Percentiles rank a stretch among this genome's conserved stretches.
phyloP scores from a whole-genome alignment of 2,329 filamentous ascomycete genomes.

The Paraphaeosphaeria minitans region DNA sequence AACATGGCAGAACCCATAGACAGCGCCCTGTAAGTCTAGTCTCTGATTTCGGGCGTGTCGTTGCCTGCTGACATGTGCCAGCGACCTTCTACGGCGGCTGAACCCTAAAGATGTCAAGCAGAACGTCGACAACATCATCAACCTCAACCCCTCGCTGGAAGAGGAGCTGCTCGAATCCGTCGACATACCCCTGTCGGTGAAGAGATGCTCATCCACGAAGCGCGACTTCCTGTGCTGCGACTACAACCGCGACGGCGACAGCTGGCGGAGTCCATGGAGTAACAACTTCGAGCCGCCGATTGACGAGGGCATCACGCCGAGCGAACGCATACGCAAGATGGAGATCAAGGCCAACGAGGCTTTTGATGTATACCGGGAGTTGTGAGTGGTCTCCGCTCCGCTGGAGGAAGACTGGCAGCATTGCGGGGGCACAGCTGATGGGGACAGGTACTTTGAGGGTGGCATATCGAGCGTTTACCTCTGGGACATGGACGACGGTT shows the following conservation, averaged over 20 bases:
- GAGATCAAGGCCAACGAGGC: slow-evolving; percentile 93
- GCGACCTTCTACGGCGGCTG: slow-evolving; percentile 96
- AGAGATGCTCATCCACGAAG: slow-evolving; percentile 84
- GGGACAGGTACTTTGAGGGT: slow-evolving; percentile 80
- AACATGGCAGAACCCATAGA: slow-evolving; percentile 56
- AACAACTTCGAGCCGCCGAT: slow-evolving; percentile 96
- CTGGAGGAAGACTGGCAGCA: background rate
- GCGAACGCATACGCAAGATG: slow-evolving; percentile 89
- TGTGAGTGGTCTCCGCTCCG: slow-evolving; percentile 57
- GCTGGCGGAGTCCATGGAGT: slow-evolving; percentile 97
- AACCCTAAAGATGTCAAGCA: slow-evolving; percentile 89
- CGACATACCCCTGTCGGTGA: slow-evolving; percentile 88
- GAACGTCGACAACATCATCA: slow-evolving; percentile 88
- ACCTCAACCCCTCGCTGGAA: slow-evolving; percentile 86
- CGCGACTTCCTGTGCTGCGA: slow-evolving; percentile 98
- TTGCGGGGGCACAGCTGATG: slow-evolving; percentile 26
- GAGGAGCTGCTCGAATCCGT: slow-evolving; percentile 98
- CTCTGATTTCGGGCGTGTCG: slow-evolving; percentile 3
- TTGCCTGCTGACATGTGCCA: slow-evolving; percentile 48
- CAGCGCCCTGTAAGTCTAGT: slow-evolving; percentile 69
- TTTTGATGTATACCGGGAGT: slow-evolving; percentile 93
- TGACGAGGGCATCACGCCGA: slow-evolving; percentile 82
- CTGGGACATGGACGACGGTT: slow-evolving; percentile 97
- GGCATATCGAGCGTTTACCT: slow-evolving; percentile 96
- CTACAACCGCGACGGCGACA: slow-evolving; percentile 99